These are phyloP conservation scores for Rhynchospora breviuscula DNA, from an alignment of 176 grass and related monocot genomes.

Conservation along the genomic window DNA sequence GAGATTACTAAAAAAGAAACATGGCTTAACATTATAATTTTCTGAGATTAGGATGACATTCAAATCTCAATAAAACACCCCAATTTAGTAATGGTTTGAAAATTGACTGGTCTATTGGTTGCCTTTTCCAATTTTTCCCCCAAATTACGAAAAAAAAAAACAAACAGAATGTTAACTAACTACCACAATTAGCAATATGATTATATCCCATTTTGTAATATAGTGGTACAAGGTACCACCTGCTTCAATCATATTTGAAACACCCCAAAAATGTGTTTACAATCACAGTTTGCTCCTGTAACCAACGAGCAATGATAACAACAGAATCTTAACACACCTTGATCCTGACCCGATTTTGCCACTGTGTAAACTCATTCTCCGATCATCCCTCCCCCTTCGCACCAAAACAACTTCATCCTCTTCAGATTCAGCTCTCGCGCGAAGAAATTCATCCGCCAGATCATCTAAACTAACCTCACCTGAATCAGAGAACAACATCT, in stretches of 20 bases:
- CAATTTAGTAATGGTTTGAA: background rate
- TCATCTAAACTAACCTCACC: conserved; percentile 89
- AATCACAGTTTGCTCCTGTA: background rate
- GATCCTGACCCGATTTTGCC: background rate
- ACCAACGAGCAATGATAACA: background rate
- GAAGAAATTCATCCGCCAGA: conserved; percentile 90
- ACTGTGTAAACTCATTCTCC: conserved; percentile 2
- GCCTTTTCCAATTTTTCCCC: background rate
- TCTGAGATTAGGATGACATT: background rate
- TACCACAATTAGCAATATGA: background rate
- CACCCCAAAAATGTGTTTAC: background rate
- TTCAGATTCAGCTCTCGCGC: conserved; percentile 83
- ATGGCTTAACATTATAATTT: background rate
- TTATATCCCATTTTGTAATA: background rate
- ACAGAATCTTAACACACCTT: background rate
- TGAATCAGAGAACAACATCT: background rate
- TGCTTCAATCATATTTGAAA: background rate
- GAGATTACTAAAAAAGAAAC: background rate
- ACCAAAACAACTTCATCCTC: conserved; percentile 35
- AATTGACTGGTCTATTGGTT: background rate
- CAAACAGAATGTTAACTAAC: background rate
- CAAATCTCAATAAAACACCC: background rate
- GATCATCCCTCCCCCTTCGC: conserved; percentile 19
- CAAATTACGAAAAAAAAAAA: background rate
- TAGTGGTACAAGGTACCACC: background rate